Conservation (phyloP, 2,329 filamentous ascomycete genomes). For the Arthrobotrys conoides region DNA sequence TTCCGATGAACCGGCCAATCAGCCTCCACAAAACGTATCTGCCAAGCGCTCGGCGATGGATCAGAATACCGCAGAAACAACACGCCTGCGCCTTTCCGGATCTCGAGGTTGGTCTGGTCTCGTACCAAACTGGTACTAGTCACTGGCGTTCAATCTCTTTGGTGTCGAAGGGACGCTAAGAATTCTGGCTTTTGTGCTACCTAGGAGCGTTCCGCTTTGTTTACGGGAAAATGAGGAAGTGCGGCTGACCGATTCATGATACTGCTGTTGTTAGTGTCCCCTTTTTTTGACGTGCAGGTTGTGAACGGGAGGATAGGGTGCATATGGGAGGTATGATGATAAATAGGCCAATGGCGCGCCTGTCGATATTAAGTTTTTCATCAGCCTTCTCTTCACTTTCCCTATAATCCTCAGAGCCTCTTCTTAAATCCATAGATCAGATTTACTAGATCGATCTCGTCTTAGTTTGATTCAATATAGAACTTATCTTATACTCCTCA, state of each 20-base stretch:
- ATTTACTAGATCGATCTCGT: background rate
- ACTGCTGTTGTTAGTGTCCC: background rate
- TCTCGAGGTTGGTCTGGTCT: slow-evolving; percentile 17
- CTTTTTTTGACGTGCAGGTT: slow-evolving; percentile 27
- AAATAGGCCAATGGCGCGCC: slow-evolving; percentile 36
- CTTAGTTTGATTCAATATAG: background rate
- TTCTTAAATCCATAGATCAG: background rate
- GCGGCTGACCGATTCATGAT: slow-evolving; percentile 31
- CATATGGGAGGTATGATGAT: slow-evolving; percentile 18
- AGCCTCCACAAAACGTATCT: background rate
- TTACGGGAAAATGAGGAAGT: slow-evolving; percentile 29
- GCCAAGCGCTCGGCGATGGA: slow-evolving; percentile 57
- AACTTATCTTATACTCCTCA: background rate
- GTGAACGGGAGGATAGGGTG: slow-evolving; percentile 5
- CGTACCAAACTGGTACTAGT: slow-evolving; percentile 16
- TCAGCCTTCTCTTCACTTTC: slow-evolving; percentile 11
- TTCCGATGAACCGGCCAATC: slow-evolving; percentile 29
- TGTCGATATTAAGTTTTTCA: background rate
- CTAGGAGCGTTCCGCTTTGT: background rate
- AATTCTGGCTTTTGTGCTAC: slow-evolving; percentile 8
- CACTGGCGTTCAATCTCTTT: slow-evolving; percentile 20
- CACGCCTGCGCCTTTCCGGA: slow-evolving; percentile 22
- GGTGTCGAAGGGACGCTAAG: background rate
- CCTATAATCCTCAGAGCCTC: slow-evolving; percentile 11
- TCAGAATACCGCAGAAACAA: slow-evolving; percentile 52